These are phyloP conservation scores for Xylaria sp. DNA, from an alignment of 2,329 filamentous ascomycete species.

Conservation along the genomic window DNA sequence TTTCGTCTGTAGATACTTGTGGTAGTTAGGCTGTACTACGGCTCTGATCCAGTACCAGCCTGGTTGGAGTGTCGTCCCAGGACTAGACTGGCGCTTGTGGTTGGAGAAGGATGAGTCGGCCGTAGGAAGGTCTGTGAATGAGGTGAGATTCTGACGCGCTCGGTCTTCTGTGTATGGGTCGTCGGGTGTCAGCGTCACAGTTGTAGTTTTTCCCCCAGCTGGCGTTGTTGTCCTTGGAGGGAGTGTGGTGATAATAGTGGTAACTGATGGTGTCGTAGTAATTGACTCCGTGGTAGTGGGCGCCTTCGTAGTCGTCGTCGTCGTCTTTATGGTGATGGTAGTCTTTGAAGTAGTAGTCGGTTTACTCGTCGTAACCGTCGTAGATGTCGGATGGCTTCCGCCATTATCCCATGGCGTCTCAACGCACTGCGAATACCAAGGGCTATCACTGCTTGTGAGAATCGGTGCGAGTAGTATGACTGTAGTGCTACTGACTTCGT, in stretches of 20 bases:
- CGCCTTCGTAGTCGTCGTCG: neutral
- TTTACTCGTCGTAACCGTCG: slow-evolving; percentile 21
- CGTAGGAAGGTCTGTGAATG: neutral
- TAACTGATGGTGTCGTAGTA: slow-evolving; percentile 11
- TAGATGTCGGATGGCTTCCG: slow-evolving; percentile 16
- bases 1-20: slow-evolving; percentile 64
- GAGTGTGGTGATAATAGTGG: slow-evolving; percentile 27
- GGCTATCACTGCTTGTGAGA: slow-evolving; percentile 14
- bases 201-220: neutral
- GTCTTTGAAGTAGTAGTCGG: slow-evolving; percentile 6
- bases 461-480: neutral
- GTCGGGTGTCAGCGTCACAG: slow-evolving; percentile 26
- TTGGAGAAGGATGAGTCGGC: neutral
- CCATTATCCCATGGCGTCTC: slow-evolving; percentile 30
- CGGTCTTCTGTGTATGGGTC: slow-evolving; percentile 27
- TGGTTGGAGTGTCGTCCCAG: slow-evolving; percentile 55
- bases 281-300: slow-evolving; percentile 4
- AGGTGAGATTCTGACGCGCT: slow-evolving; percentile 7
- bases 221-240: slow-evolving; percentile 15
- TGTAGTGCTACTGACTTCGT: slow-evolving; percentile 28
- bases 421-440: slow-evolving; percentile 33
- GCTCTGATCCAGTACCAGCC: slow-evolving; percentile 69
- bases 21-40: slow-evolving; percentile 67
- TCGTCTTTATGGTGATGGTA: slow-evolving; percentile 13
- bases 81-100: slow-evolving; percentile 29